Evolutionary conservation across 495 filamentous ascomycete species (phyloP), one percentile per base, ranked within the genome.

Genomic region (Penicillium herquei): DNA sequence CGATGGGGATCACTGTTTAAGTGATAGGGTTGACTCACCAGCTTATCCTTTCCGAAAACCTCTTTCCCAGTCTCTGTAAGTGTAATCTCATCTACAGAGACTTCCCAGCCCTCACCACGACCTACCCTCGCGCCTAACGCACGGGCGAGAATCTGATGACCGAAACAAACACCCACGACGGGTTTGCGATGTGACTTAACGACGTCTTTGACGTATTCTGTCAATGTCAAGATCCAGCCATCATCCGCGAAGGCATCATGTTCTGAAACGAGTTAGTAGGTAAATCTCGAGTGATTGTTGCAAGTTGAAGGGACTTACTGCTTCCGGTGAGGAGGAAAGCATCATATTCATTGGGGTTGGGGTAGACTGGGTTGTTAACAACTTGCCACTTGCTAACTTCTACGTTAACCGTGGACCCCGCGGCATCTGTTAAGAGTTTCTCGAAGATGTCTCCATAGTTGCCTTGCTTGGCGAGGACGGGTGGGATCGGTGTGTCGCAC

Each of bases 101-200:
- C 70, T 68, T 96, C 92, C 92, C 91, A 96, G 12, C 89, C 66
- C 10, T 80, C 73, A 55, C 79, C 87, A 42, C 84, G 69, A 1
- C 71, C 83, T 4, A 96, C 85, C 45, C 76, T 78, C 17, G 72
- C 79, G 1, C 86, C 89, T 58, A 95, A 62, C 3, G 91, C 91
- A 11, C 92, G 78, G 0, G 83, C 90, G 53, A 96, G 75, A 47
- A 96, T 92, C 70, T 96, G 91, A 65, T 96, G 91, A n/a, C 92
- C 92, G 65, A 92, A 96, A 64, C 92, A 96, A 9, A 94, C 80
- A 3, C 92, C 92, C 31, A 96, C 75, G 12, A 93, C 74, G 6
- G 81, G 78, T 41, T 92, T 81, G 55, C 77, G 70, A n/a, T 71
- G 61, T 39, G 82, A 71, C 45, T 67, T 58, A 42, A 89, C 64